phyloP scores from a whole-genome alignment of 2,329 filamentous ascomycete species.

The Sclerotinia nivalis region DNA sequence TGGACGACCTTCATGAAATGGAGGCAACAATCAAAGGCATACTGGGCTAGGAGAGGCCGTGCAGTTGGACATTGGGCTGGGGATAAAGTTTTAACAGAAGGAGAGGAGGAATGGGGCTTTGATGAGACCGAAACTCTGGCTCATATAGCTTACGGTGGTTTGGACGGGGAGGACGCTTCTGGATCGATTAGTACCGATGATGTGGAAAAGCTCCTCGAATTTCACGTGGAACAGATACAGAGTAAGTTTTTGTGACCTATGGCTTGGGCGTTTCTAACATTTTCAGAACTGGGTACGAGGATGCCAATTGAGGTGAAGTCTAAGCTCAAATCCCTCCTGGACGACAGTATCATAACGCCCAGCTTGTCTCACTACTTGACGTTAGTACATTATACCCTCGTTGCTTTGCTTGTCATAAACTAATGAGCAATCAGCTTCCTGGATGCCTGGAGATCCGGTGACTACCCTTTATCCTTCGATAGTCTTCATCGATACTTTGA shows the following conservation, averaged over 20 bases:
- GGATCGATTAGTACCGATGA: slow-evolving; percentile 71
- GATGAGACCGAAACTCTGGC: slow-evolving; percentile 47
- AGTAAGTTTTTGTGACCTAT: slow-evolving; percentile 50
- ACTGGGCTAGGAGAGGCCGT: slow-evolving; percentile 58
- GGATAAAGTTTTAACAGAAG: slow-evolving; percentile 55
- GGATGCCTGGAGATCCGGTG: slow-evolving; percentile 87
- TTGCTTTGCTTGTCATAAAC: background rate
- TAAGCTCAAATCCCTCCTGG: slow-evolving; percentile 69
- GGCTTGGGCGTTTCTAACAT: slow-evolving; percentile 30
- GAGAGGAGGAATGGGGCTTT: slow-evolving; percentile 53
- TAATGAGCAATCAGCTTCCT: slow-evolving; percentile 63
- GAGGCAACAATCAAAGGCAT: slow-evolving; percentile 68
- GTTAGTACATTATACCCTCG: slow-evolving; percentile 43
- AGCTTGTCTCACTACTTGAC: slow-evolving; percentile 75
- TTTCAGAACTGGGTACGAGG: slow-evolving; percentile 69
- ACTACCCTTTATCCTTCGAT: slow-evolving; percentile 88
- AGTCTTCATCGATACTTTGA: slow-evolving; percentile 94
- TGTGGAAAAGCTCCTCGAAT: slow-evolving; percentile 77
- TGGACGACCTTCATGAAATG: slow-evolving; percentile 85
- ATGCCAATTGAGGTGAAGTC: slow-evolving; percentile 72
- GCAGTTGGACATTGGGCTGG: slow-evolving; percentile 52
- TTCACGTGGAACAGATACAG: slow-evolving; percentile 86
- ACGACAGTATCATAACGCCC: slow-evolving; percentile 66
- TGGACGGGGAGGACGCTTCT: slow-evolving; percentile 39
- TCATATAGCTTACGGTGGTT: slow-evolving; percentile 36